Conservation (phyloP, 495 filamentous ascomycete genomes). For the Penicillium cataractarum region DNA sequence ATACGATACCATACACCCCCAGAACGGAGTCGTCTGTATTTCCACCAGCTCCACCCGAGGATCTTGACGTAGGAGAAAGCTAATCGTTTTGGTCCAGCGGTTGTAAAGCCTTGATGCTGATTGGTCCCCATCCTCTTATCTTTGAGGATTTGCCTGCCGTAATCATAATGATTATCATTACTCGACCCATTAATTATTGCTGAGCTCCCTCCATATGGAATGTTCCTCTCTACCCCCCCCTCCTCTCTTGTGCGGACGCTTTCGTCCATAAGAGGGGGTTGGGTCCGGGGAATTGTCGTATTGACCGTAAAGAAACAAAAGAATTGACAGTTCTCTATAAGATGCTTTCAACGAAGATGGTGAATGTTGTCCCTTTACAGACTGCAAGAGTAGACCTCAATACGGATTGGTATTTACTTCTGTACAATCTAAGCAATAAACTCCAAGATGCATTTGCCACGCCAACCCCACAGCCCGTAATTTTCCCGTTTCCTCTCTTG, state of each 20-base stretch:
- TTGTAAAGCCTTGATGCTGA: constrained; percentile 39
- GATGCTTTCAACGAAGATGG: neutral
- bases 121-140: constrained; percentile 45
- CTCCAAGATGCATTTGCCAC: constrained; percentile 38
- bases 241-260: constrained; percentile 5
- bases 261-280: constrained; percentile 12
- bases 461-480: constrained; percentile 35
- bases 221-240: constrained; percentile 8
- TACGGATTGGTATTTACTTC: neutral
- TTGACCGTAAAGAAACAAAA: neutral
- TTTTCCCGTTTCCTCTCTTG: constrained; percentile 26
- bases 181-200: constrained; percentile 11
- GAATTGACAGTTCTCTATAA: neutral
- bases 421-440: too few relatives aligned
- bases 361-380: neutral
- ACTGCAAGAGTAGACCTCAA: neutral
- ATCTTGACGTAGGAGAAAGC: constrained; percentile 48
- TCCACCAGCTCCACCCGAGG: constrained; percentile 16
- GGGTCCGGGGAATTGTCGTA: constrained; percentile 2
- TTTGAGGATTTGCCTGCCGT: constrained; percentile 30
- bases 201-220: constrained; percentile 17
- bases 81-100: constrained; percentile 41
- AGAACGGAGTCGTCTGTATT: neutral
- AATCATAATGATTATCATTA: constrained; percentile 40
- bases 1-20: constrained; percentile 15